Evolutionary conservation across 2,329 filamentous ascomycete genomes (phyloP).

Genomic region (Cercospora sesami): DNA sequence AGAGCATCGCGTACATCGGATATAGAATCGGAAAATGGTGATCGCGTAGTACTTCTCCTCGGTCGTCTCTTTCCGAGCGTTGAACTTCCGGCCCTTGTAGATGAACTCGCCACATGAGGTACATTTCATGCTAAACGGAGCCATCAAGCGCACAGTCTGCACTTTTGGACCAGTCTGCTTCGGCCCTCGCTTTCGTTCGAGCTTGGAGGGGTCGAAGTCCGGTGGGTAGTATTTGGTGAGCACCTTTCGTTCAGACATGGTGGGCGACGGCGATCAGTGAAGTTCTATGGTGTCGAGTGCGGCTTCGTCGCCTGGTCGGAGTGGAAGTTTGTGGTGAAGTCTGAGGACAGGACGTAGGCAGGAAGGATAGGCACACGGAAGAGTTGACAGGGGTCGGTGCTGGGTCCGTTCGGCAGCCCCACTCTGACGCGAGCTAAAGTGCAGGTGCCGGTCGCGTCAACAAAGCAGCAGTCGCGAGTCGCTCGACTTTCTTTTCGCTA

Average conservation of each 20-base stretch:
- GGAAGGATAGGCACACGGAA: neutral
- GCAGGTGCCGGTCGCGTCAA: constrained; percentile 3
- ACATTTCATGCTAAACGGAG: constrained; percentile 80
- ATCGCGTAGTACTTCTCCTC: constrained; percentile 88
- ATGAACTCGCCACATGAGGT: constrained; percentile 74
- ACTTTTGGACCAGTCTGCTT: constrained; percentile 76
- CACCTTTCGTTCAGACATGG: constrained; percentile 85
- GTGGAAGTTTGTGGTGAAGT: neutral
- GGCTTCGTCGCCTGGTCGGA: neutral
- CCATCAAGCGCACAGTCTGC: constrained; percentile 87
- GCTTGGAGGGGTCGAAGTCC: constrained; percentile 86
- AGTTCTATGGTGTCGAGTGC: neutral
- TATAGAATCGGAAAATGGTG: constrained; percentile 82
- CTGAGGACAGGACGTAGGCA: neutral
- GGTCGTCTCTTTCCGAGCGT: constrained; percentile 87
- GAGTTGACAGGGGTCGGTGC: neutral
- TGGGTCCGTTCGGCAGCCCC: neutral
- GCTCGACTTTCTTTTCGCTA: constrained; percentile 7
- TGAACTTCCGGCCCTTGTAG: constrained; percentile 93
- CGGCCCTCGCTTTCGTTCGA: constrained; percentile 64
- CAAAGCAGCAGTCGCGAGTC: constrained; percentile 11
- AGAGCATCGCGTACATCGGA: constrained; percentile 77
- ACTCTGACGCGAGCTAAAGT: constrained; percentile 5
- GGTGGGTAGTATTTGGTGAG: constrained; percentile 66
- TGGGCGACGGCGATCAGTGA: constrained; percentile 17